Conservation (phyloP, 805 yeast genomes). For the Ogataea degrootiae region DNA sequence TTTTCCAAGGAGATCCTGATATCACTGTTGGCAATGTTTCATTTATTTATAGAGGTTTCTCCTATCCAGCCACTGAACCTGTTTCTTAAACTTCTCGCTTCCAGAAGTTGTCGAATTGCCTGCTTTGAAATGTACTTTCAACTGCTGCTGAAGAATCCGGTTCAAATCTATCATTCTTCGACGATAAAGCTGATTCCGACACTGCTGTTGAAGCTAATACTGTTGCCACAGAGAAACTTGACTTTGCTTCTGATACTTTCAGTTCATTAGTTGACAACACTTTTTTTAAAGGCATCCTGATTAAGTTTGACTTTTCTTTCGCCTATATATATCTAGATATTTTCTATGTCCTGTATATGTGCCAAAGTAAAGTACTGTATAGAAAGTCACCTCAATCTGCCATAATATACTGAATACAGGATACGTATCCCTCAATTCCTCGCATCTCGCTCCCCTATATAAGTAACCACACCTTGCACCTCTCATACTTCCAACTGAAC, state of each 20-base stretch:
- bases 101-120: slow-evolving; percentile 25
- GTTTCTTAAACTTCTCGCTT: slow-evolving; percentile 13
- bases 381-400: no score
- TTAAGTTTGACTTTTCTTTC: slow-evolving; percentile 8
- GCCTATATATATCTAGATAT: not conserved
- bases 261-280: slow-evolving; percentile 8
- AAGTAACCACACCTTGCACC: no score
- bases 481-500: no score
- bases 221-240: slow-evolving; percentile 18
- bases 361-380: not conserved
- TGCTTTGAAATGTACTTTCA: slow-evolving; percentile 11
- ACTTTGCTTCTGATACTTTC: slow-evolving; percentile 17
- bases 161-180: slow-evolving; percentile 16
- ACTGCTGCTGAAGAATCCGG: slow-evolving; percentile 20
- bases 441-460: no score
- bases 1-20: no score
- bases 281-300: slow-evolving; percentile 12
- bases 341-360: not conserved
- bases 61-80: no score
- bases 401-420: no score
- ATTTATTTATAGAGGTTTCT: no score
- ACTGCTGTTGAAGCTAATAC: slow-evolving; percentile 7
- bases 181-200: slow-evolving; percentile 18
- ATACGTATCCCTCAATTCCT: no score
- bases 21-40: no score